These are phyloP conservation scores for Chaetothyriales sp. DNA, from an alignment of 2,329 filamentous ascomycete genomes.

Conservation along the genomic window DNA sequence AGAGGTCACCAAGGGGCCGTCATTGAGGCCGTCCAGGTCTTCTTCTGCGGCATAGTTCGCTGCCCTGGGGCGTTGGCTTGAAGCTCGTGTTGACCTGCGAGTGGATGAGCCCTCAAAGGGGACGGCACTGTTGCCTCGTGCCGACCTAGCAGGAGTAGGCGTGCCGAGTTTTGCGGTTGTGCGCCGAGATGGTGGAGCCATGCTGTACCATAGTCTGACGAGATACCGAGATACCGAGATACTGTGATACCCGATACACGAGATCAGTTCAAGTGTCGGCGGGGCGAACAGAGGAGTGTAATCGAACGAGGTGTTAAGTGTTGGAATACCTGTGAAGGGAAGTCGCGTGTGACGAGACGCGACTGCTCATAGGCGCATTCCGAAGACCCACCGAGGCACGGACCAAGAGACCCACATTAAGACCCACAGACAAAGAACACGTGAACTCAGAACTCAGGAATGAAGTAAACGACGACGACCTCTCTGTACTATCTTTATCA, in stretches of 20 bases:
- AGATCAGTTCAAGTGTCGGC: not conserved
- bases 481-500: too few relatives aligned
- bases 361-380: not conserved
- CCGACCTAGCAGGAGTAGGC: slow-evolving; percentile 12
- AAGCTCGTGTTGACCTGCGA: slow-evolving; percentile 8
- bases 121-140: slow-evolving; percentile 6
- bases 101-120: slow-evolving; percentile 6
- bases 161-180: not conserved
- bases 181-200: not conserved
- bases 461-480: too few relatives aligned
- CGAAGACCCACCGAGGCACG: not conserved
- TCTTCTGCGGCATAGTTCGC: slow-evolving; percentile 2
- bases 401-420: too few relatives aligned
- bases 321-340: not conserved
- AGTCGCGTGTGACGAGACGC: not conserved
- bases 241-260: not conserved
- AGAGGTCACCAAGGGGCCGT: not conserved
- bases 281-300: not conserved
- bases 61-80: slow-evolving; percentile 8
- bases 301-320: not conserved
- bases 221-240: not conserved
- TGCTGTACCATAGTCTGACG: not conserved
- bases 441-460: too few relatives aligned
- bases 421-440: too few relatives aligned
- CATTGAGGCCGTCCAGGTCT: not conserved